Percentiles rank a stretch among this genome's conserved stretches.
phyloP scores from a whole-genome alignment of 225 moss, liverwort and hornwort genomes.

The Neckera pumila region DNA sequence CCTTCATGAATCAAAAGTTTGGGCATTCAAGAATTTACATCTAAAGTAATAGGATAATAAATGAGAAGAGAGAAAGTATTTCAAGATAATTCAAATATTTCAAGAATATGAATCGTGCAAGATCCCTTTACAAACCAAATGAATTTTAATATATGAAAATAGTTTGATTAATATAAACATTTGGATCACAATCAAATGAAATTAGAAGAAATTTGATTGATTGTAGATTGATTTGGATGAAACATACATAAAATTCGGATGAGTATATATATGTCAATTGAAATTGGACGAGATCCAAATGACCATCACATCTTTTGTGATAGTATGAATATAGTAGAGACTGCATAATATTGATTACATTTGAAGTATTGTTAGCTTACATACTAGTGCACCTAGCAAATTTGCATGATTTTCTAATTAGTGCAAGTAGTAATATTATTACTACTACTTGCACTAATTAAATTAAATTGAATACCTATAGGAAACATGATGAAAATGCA shows the following conservation, averaged over 20 bases:
- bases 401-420: background rate
- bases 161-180: background rate
- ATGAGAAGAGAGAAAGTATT: background rate
- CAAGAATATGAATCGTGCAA: background rate
- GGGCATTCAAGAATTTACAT: background rate
- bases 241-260: background rate
- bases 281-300: background rate
- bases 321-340: background rate
- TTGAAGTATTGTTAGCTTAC: background rate
- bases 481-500: background rate
- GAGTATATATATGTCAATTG: background rate
- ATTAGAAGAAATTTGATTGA: background rate
- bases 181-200: background rate
- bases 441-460: background rate
- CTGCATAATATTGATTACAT: background rate
- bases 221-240: background rate
- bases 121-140: background rate
- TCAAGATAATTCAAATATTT: background rate
- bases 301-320: background rate
- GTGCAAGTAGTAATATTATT: accelerated
- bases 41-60: background rate
- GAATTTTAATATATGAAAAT: background rate
- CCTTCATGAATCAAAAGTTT: background rate
- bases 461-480: background rate
- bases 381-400: background rate